Conservation (phyloP, 1,284 basidiomycete species). For the Tausonia pullulans region DNA sequence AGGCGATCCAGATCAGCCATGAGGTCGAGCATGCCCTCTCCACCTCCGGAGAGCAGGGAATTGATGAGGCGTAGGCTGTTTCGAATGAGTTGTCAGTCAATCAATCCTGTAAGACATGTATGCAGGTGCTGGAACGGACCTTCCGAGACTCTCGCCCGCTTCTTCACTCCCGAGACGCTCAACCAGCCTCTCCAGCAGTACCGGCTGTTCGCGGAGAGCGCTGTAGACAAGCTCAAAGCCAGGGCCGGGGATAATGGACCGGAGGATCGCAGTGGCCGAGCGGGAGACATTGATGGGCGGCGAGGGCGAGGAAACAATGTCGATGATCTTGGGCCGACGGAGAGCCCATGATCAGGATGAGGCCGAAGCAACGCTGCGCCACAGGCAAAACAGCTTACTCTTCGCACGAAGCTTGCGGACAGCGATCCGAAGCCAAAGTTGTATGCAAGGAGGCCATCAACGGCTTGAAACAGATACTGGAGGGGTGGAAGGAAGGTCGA, state of each 20-base stretch:
- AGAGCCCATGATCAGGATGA: constrained; percentile 26
- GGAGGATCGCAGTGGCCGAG: constrained; percentile 57
- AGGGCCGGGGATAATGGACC: background rate
- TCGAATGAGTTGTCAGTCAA: too few species aligned
- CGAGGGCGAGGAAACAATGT: constrained; percentile 61
- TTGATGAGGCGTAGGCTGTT: constrained; percentile 13
- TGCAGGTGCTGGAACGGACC: background rate
- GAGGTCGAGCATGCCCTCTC: background rate
- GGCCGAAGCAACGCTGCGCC: constrained; percentile 26
- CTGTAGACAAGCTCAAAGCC: constrained; percentile 5
- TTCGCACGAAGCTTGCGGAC: background rate
- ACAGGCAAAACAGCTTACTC: background rate
- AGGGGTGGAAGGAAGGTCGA: constrained; percentile 28
- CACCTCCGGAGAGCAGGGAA: background rate
- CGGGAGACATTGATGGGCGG: constrained; percentile 87
- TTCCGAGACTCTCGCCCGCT: constrained; percentile 6
- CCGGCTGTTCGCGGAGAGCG: background rate
- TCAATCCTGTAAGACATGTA: too few species aligned
- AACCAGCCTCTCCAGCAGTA: constrained; percentile 6
- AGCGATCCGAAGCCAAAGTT: too few species aligned
- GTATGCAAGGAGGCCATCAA: too few species aligned
- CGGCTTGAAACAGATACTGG: constrained; percentile 65
- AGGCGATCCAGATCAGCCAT: constrained; percentile 1
- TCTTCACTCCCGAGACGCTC: background rate
- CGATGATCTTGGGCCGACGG: constrained; percentile 45